These are phyloP conservation scores for Escovopsis sp. DNA, from an alignment of 2,329 filamentous ascomycete species.

Conservation along the genomic window DNA sequence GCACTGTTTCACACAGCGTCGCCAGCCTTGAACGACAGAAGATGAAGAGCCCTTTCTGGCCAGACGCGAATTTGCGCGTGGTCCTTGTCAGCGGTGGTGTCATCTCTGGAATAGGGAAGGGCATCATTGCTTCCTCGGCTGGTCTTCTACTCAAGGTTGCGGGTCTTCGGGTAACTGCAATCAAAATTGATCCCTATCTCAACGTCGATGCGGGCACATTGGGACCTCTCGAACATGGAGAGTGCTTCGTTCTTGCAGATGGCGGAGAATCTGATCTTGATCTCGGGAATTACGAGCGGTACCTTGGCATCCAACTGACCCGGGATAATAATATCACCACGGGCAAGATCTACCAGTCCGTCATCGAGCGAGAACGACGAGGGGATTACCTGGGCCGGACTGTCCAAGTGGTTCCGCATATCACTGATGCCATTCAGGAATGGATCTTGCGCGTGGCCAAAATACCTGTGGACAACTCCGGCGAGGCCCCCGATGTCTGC, in stretches of 20 bases:
- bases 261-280: slow-evolving; percentile 47
- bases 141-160: slow-evolving; percentile 32
- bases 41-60: not conserved
- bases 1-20: no score
- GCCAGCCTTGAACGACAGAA: no score
- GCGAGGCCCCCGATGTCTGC: slow-evolving; percentile 75
- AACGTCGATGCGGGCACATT: slow-evolving; percentile 21
- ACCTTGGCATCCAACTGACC: slow-evolving; percentile 67
- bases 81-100: slow-evolving; percentile 25
- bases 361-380: slow-evolving; percentile 55
- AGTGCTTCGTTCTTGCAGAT: slow-evolving; percentile 26
- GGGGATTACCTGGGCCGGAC: slow-evolving; percentile 77
- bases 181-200: slow-evolving; percentile 33
- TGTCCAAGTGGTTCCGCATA: slow-evolving; percentile 81
- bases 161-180: slow-evolving; percentile 11
- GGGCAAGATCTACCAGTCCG: slow-evolving; percentile 85
- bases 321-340: slow-evolving; percentile 94
- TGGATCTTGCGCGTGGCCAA: slow-evolving; percentile 80
- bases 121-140: slow-evolving; percentile 40
- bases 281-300: slow-evolving; percentile 40
- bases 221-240: slow-evolving; percentile 17
- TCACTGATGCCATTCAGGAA: slow-evolving; percentile 82
- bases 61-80: slow-evolving; percentile 11
- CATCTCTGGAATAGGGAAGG: slow-evolving; percentile 44
- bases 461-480: slow-evolving; percentile 74